Base-by-base conservation (phyloP, 305 asterid species). In the Fraxinus greggii region DNA sequence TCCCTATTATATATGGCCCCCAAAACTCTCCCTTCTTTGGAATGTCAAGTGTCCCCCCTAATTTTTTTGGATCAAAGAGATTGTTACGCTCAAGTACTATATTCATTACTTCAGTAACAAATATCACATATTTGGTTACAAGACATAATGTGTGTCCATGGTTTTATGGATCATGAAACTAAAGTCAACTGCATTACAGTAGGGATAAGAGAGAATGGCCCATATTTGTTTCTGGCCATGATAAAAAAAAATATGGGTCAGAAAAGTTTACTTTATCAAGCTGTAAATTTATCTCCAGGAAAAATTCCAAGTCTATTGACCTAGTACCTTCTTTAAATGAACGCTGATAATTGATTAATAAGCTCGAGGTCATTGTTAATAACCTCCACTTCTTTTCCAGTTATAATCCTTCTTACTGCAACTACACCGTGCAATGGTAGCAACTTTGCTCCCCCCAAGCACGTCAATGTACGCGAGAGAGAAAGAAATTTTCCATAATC, bases 161-260 rank as follows among this genome's bases (percentile, higher is more conserved):
- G 77, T 63, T 54, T 38, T 48, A 21, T 26, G 23, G 77, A 73
- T 59, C 54, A 76, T n/a, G 17, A 70, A 81, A 75, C 69, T 38
- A 8, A 56, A 56, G 69, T 59, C 9, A 23, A 19, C 70, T 19
- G 5, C 15, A 61, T 7, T 61, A 61, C 70, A 23, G 70, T 61
- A 7, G 29, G 31, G 31, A 23, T 24, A 61, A 36, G 45, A 2
- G 59, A 19, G 76, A 33, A 36, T 69, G 45, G 40, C 54, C 74
- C 83, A 72, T 33, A 32, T 72, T 54, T 28, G 63, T 72, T 33
- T 35, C 33, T 13, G 54, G 7, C 79, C 83, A 72, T n/a, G 2
- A 40, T 51, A 21, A 6, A n/a, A 31, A 61, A 17, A 35, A 38
- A 36, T 29, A 45, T 72, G 54, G 65, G 26, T 17, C 10, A 54